Percentiles rank a stretch among this genome's conserved stretches.
Conservation (phyloP, 768 basidiomycete genomes). For the Asterophora lycoperdoides region DNA sequence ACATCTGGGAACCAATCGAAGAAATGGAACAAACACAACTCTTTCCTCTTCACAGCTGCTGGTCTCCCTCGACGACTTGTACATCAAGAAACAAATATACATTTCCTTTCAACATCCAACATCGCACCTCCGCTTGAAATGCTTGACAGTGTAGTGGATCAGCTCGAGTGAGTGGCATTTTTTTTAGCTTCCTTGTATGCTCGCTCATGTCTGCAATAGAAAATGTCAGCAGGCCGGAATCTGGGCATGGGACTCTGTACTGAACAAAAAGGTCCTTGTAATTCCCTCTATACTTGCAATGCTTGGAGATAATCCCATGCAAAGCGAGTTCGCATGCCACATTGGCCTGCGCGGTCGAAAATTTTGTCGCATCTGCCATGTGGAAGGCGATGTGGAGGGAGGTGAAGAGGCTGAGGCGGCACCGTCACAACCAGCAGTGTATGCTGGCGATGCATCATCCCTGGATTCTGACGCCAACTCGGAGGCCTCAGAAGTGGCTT, state of each 20-base stretch:
- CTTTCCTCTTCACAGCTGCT: constrained; percentile 24
- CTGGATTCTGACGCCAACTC: too few species aligned
- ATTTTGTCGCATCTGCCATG: constrained; percentile 40
- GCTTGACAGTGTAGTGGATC: constrained; percentile 23
- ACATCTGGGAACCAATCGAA: constrained; percentile 31
- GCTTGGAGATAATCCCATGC: constrained; percentile 46
- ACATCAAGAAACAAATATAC: constrained; percentile 27
- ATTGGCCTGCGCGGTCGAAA: constrained; percentile 34
- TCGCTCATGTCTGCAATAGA: too few species aligned
- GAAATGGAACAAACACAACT: constrained; percentile 35
- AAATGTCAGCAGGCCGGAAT: constrained; percentile 31
- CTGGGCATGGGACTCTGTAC: constrained; percentile 36
- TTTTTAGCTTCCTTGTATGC: too few species aligned
- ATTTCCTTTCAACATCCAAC: constrained; percentile 30
- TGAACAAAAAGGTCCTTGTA: constrained; percentile 25
- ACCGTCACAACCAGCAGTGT: too few species aligned
- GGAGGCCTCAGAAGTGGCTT: too few species aligned
- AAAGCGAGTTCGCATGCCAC: constrained; percentile 41
- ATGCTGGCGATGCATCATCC: too few species aligned
- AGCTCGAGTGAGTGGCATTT: too few species aligned
- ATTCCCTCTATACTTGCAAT: constrained; percentile 28
- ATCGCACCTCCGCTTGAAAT: constrained; percentile 29
- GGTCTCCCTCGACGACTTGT: constrained; percentile 21
- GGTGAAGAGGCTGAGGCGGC: constrained; percentile 16
- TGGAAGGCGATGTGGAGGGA: constrained; percentile 21